Evolutionary conservation across 306 rosid species (phyloP).

Genomic region (Amphicarpaea edgeworthii): DNA sequence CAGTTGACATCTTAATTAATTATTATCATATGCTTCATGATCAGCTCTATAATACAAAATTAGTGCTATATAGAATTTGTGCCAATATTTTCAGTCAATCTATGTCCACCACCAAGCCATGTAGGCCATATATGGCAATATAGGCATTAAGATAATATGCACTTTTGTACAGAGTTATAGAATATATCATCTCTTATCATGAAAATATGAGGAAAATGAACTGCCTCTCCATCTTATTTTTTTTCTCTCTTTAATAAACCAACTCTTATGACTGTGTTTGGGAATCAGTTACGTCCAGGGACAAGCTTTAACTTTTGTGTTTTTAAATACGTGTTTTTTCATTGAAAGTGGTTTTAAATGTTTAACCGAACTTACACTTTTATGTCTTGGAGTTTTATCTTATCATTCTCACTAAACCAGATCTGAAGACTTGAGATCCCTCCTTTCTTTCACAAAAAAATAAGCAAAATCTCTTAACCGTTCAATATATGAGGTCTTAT

Average conservation of each 20-base stretch:
- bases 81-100: constrained; percentile 40
- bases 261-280: too few relatives aligned
- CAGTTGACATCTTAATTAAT: constrained; percentile 38
- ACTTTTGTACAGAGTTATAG: constrained; percentile 19
- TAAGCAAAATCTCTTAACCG: constrained; percentile 10
- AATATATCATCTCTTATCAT: constrained; percentile 24
- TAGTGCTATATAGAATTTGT: constrained; percentile 43
- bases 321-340: too few relatives aligned
- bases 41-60: constrained; percentile 6
- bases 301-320: too few relatives aligned
- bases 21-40: constrained; percentile 37
- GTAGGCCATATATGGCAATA: constrained; percentile 5
- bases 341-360: too few relatives aligned
- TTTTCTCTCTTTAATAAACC: too few relatives aligned
- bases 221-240: constrained; percentile 19
- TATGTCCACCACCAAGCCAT: constrained; percentile 18
- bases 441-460: not conserved
- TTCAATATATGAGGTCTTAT: constrained; percentile 8
- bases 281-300: too few relatives aligned
- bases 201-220: constrained; percentile 2
- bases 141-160: constrained; percentile 15
- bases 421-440: not conserved
- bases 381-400: too few relatives aligned
- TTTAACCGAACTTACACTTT: too few relatives aligned
- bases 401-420: not conserved